A percentile compares a stretch with the other conserved stretches of the same genome.
These are phyloP conservation scores for Pyrenochaeta sp. DNA, from an alignment of 2,329 filamentous ascomycete species.

Conservation along the genomic window DNA sequence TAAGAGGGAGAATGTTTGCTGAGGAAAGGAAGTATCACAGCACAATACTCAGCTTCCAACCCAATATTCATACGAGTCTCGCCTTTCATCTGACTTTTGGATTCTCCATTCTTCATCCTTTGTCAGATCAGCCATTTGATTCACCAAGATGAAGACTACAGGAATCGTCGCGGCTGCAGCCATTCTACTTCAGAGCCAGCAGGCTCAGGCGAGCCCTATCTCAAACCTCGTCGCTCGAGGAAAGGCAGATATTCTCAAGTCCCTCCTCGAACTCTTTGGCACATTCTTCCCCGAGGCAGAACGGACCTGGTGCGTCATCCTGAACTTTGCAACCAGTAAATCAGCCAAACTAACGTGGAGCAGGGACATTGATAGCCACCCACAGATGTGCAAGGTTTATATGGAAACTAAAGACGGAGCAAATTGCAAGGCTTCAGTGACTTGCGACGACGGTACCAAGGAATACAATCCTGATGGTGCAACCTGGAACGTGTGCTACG, in stretches of 20 bases:
- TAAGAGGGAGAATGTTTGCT: neutral
- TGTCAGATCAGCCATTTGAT: neutral
- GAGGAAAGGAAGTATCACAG: neutral
- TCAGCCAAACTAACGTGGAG: neutral
- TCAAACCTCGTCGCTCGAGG: neutral
- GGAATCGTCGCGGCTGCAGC: neutral
- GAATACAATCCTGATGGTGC: conserved; percentile 12
- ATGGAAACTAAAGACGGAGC: conserved; percentile 13
- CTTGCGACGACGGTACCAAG: conserved; percentile 12
- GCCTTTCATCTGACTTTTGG: neutral
- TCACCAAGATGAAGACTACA: conserved; percentile 1
- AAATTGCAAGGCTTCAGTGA: conserved; percentile 10
- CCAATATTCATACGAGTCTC: conserved; percentile 10
- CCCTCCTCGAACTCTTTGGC: conserved; percentile 1
- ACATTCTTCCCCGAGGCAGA: neutral
- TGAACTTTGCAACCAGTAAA: neutral
- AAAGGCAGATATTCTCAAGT: neutral
- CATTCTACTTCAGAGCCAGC: conserved; percentile 2
- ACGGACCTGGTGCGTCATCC: neutral
- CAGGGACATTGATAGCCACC: neutral
- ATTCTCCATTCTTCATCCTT: neutral
- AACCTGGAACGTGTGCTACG: conserved; percentile 14
- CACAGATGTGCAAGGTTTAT: conserved; percentile 8
- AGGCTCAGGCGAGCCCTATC: neutral
- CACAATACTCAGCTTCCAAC: neutral